These are phyloP conservation scores for Metschnikowia continentalis DNA, from an alignment of 805 yeast genomes.

Conservation along the genomic window DNA sequence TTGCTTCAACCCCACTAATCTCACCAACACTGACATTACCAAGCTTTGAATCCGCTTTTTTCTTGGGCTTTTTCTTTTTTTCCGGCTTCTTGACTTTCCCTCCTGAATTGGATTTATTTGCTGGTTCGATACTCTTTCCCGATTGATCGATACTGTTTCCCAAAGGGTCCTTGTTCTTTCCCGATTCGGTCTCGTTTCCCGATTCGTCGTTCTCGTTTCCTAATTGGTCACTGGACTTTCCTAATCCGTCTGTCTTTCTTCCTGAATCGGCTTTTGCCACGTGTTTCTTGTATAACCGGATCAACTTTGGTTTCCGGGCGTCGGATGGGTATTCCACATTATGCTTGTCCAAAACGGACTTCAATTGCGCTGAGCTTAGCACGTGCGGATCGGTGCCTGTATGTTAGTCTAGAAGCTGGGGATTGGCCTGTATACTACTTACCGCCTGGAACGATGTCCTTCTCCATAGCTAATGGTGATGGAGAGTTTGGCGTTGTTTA, in stretches of 20 bases:
- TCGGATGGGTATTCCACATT: conserved; percentile 56
- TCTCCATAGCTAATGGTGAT: background rate
- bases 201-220: background rate
- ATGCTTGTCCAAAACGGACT: conserved; percentile 60
- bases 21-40: background rate
- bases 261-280: background rate
- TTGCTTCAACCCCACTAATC: background rate
- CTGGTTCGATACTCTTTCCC: too few relatives aligned
- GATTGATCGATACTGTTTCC: too few relatives aligned
- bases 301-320: conserved; percentile 65
- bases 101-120: too few relatives aligned
- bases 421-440: background rate
- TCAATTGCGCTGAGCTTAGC: conserved; percentile 64
- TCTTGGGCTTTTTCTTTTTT: background rate
- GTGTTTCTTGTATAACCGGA: background rate
- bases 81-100: conserved; percentile 1
- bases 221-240: too few relatives aligned
- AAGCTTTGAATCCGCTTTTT: too few relatives aligned
- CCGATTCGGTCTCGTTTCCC: too few relatives aligned
- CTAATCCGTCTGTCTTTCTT: background rate
- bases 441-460: conserved; percentile 3
- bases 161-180: too few relatives aligned
- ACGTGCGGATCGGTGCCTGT: conserved; percentile 39
- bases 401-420: conserved; percentile 8
- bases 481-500: background rate